These are phyloP conservation scores for Hydnomerulius pinastri DNA, from an alignment of 768 basidiomycete genomes.

Conservation along the genomic window DNA sequence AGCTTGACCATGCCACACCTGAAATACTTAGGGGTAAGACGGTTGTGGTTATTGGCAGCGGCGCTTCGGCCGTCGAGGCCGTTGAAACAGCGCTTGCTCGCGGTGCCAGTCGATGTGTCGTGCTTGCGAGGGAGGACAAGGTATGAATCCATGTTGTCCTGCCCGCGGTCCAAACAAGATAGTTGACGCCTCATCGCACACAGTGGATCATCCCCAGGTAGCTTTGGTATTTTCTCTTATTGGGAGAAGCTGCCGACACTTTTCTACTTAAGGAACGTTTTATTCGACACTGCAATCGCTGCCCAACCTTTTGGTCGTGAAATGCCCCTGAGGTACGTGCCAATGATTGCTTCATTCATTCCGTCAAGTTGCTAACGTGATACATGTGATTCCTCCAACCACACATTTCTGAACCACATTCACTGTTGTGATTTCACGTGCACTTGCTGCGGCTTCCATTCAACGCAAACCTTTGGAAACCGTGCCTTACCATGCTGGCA, in stretches of 20 bases:
- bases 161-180: not conserved
- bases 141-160: slow-evolving; percentile 7
- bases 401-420: not conserved
- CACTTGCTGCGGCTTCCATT: not conserved
- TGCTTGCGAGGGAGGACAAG: slow-evolving; percentile 45
- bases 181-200: not conserved
- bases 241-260: not conserved
- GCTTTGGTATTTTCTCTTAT: slow-evolving; percentile 2
- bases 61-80: slow-evolving; percentile 55
- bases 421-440: not conserved
- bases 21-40: slow-evolving; percentile 40
- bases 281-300: slow-evolving; percentile 49
- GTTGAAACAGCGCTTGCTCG: slow-evolving; percentile 39
- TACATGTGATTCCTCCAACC: not conserved
- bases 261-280: slow-evolving; percentile 34
- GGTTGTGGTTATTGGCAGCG: slow-evolving; percentile 50
- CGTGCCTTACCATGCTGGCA: not conserved
- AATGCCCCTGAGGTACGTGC: slow-evolving; percentile 49
- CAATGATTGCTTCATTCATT: not conserved
- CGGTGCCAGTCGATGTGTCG: slow-evolving; percentile 35
- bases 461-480: not conserved
- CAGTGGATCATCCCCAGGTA: slow-evolving; percentile 50
- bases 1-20: slow-evolving; percentile 39
- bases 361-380: not conserved
- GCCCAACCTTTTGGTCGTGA: slow-evolving; percentile 54